Evolutionary conservation across 2,329 filamentous ascomycete genomes (phyloP).

Genomic region (Hirsutella rhossiliensis): DNA sequence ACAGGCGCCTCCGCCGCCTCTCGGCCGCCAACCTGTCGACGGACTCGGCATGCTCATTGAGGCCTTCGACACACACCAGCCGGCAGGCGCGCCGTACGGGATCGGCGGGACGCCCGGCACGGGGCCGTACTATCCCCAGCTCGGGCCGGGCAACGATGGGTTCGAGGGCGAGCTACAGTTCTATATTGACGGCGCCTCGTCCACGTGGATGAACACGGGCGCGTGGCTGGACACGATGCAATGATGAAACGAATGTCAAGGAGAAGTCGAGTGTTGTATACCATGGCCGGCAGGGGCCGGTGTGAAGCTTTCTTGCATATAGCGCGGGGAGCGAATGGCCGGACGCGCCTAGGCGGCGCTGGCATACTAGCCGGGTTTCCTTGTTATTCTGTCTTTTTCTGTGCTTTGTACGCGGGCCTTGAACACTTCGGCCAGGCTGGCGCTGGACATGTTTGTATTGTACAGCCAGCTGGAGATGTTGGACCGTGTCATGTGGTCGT

Average conservation of each 20-base stretch:
- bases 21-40: slow-evolving; percentile 13
- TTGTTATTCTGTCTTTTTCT: too few relatives aligned
- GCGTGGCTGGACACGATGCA: slow-evolving; percentile 7
- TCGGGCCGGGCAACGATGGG: slow-evolving; percentile 28
- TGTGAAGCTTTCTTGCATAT: too few relatives aligned
- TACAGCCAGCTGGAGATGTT: too few relatives aligned
- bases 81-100: slow-evolving; percentile 6
- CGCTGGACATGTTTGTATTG: too few relatives aligned
- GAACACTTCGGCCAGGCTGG: too few relatives aligned
- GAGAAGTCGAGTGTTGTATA: too few relatives aligned
- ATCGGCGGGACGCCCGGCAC: background rate
- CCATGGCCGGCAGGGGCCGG: too few relatives aligned
- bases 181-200: slow-evolving; percentile 25
- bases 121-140: slow-evolving; percentile 4
- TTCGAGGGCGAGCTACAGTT: slow-evolving; percentile 33
- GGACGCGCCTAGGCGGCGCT: too few relatives aligned
- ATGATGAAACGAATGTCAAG: background rate
- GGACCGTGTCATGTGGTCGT: too few relatives aligned
- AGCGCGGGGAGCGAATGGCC: too few relatives aligned
- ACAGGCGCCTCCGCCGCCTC: slow-evolving; percentile 6
- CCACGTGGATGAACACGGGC: slow-evolving; percentile 4
- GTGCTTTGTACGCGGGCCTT: too few relatives aligned
- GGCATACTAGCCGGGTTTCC: too few relatives aligned
- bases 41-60: slow-evolving; percentile 29
- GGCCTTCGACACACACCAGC: slow-evolving; percentile 22